These are phyloP conservation scores for Knoxia roxburghii DNA, from an alignment of 257 asterid species.

Conservation along the genomic window DNA sequence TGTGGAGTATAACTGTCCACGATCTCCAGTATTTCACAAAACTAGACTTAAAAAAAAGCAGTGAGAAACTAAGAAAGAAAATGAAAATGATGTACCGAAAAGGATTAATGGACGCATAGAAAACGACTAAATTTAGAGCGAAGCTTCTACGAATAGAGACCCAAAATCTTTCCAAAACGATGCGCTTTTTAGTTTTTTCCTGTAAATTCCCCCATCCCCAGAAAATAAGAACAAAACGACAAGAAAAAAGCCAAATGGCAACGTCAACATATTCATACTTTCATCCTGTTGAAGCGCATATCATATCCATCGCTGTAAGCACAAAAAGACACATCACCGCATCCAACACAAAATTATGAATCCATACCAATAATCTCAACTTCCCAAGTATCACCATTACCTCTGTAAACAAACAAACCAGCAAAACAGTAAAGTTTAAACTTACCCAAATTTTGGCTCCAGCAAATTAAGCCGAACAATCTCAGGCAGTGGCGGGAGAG, in stretches of 20 bases:
- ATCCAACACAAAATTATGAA: not conserved
- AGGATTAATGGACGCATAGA: not conserved
- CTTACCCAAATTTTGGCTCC: not conserved
- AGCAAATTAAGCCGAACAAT: no score
- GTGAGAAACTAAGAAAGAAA: not conserved
- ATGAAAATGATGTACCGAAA: not conserved
- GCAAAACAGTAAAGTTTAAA: no score
- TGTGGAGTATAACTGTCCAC: conserved; percentile 16
- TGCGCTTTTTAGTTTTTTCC: not conserved
- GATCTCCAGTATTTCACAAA: not conserved
- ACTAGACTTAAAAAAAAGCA: not conserved
- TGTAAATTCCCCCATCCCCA: not conserved
- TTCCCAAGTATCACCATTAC: not conserved
- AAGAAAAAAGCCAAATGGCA: not conserved
- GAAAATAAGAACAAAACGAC: conserved; percentile 1
- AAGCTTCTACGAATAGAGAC: not conserved
- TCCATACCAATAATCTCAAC: not conserved
- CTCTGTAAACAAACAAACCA: not conserved
- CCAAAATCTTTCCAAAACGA: not conserved
- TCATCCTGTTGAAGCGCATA: not conserved
- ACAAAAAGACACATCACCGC: not conserved
- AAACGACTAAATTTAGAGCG: not conserved
- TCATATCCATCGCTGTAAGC: no score
- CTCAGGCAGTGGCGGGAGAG: no score
- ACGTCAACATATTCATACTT: not conserved